phyloP scores from a whole-genome alignment of 768 basidiomycete genomes.

The Termitomyces sp. region DNA sequence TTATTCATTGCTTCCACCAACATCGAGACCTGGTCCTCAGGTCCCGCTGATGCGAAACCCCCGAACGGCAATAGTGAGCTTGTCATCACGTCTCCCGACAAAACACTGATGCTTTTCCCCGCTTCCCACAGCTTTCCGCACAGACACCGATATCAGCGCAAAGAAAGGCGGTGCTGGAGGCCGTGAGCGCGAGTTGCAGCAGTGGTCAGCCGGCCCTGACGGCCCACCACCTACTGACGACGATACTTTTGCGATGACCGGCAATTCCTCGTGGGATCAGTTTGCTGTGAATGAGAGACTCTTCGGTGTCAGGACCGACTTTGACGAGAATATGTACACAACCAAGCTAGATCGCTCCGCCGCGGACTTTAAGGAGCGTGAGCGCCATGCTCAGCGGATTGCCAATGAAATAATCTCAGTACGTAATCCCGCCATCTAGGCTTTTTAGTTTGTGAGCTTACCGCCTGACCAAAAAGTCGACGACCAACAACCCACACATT shows the following conservation, averaged over 20 bases:
- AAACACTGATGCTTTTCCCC: conserved; percentile 5
- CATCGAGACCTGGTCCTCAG: conserved; percentile 71
- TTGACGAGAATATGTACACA: conserved; percentile 93
- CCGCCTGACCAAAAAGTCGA: conserved; percentile 35
- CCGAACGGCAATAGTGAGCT: conserved; percentile 71
- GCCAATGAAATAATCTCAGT: conserved; percentile 92
- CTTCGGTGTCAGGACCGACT: conserved; percentile 89
- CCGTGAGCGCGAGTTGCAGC: conserved; percentile 77
- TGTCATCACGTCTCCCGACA: not conserved
- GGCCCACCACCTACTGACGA: conserved; percentile 49
- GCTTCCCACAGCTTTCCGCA: conserved; percentile 81
- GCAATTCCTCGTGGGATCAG: conserved; percentile 74
- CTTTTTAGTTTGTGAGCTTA: conserved; percentile 6
- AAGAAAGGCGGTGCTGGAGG: conserved; percentile 35
- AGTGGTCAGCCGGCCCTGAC: conserved; percentile 59
- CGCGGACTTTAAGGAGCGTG: conserved; percentile 84
- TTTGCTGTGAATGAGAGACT: conserved; percentile 90
- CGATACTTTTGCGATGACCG: conserved; percentile 59
- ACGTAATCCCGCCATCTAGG: conserved; percentile 23
- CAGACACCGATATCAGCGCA: conserved; percentile 73
- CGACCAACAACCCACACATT: conserved; percentile 76
- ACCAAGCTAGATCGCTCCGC: conserved; percentile 85
- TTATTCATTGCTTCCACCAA: conserved; percentile 69
- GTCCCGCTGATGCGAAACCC: conserved; percentile 66
- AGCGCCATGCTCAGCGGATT: conserved; percentile 81